A percentile compares a stretch with the other conserved stretches of the same genome.
Evolutionary conservation across 371 early-diverging fungal genomes (phyloP).

Genomic region (Smittium mucronatum): DNA sequence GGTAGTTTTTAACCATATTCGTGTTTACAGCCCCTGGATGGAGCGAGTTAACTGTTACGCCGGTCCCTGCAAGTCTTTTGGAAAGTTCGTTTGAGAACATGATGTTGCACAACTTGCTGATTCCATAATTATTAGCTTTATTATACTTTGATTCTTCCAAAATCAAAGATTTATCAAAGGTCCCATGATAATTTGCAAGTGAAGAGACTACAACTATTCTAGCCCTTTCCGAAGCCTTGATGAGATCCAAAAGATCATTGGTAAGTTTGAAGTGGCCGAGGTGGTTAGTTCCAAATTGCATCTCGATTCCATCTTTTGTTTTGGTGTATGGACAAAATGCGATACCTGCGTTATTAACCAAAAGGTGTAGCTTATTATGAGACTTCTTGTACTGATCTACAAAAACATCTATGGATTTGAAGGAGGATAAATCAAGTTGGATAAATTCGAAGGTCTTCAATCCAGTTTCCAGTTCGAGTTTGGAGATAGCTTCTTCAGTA

Average conservation of each 20-base stretch:
- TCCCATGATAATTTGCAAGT: conserved; percentile 11
- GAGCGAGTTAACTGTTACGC: conserved; percentile 40
- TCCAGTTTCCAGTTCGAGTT: conserved; percentile 21
- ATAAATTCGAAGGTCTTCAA: conserved; percentile 13
- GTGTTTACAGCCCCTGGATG: conserved; percentile 51
- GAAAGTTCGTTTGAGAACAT: conserved; percentile 8
- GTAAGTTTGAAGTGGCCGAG: conserved; percentile 15
- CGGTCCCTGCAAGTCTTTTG: conserved; percentile 23
- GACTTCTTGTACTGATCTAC: conserved; percentile 10
- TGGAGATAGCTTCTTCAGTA: conserved; percentile 35
- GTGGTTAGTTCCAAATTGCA: conserved; percentile 21
- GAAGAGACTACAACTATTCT: conserved; percentile 9
- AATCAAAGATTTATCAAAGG: conserved; percentile 18
- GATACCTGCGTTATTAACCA: conserved; percentile 16
- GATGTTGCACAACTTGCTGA: conserved; percentile 11
- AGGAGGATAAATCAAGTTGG: conserved; percentile 14
- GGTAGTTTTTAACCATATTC: conserved; percentile 30
- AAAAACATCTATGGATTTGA: conserved; percentile 12
- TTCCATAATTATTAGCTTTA: not conserved
- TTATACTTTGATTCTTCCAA: not conserved
- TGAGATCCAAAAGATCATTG: not conserved
- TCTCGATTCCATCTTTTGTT: conserved; percentile 16
- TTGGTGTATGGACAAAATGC: not conserved
- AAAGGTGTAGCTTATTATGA: conserved; percentile 8
- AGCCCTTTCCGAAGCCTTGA: not conserved